phyloP scores from a whole-genome alignment of 306 rosid species.

The Cotoneaster glaucophyllus region DNA sequence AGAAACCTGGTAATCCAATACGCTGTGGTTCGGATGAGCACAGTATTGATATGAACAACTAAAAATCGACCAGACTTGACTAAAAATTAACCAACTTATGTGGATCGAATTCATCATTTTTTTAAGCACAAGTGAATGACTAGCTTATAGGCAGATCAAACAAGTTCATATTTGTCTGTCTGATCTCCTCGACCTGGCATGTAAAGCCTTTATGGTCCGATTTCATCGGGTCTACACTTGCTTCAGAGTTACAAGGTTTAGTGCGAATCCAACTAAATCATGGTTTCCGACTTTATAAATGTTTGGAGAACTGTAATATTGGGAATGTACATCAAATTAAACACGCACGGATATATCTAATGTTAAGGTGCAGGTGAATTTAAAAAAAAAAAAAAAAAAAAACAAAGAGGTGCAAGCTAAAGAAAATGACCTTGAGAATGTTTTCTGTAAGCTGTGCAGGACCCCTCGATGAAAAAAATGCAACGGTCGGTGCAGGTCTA shows the following conservation, averaged over 20 bases:
- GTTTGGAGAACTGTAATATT: not conserved
- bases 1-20: too few relatives aligned
- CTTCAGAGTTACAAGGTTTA: not conserved
- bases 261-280: not conserved
- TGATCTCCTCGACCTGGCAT: too few relatives aligned
- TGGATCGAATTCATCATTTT: too few relatives aligned
- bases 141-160: too few relatives aligned
- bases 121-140: too few relatives aligned
- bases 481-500: slow-evolving; percentile 73
- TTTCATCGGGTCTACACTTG: not conserved
- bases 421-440: slow-evolving; percentile 70
- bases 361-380: not conserved
- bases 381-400: not conserved
- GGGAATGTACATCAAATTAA: not conserved
- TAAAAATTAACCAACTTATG: too few relatives aligned
- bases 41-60: too few relatives aligned
- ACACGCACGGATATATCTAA: too few relatives aligned
- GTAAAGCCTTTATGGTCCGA: not conserved
- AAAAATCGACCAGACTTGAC: too few relatives aligned
- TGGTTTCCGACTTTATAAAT: not conserved
- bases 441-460: slow-evolving; percentile 82
- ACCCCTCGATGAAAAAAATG: slow-evolving; percentile 86
- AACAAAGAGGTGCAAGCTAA: not conserved
- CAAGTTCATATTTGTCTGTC: too few relatives aligned
- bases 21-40: too few relatives aligned